Conservation (phyloP, 1,139 yeast species). For the Pichia sp. region DNA sequence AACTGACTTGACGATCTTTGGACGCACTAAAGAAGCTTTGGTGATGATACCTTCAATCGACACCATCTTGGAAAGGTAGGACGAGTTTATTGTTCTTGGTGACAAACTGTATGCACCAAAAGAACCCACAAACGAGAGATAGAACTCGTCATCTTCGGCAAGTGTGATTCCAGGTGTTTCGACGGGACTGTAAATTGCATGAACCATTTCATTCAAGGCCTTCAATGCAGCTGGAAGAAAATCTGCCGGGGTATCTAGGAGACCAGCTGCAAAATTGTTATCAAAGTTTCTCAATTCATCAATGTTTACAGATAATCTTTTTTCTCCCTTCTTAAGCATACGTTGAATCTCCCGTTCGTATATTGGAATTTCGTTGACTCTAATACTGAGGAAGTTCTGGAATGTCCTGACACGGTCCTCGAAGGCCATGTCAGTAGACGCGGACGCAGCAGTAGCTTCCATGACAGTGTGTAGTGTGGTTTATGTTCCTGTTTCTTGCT, state of each 20-base stretch:
- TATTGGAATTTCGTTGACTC: constrained; percentile 42
- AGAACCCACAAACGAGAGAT: constrained; percentile 83
- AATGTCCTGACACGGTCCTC: constrained; percentile 82
- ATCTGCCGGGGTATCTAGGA: constrained; percentile 75
- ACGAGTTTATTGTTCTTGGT: constrained; percentile 81
- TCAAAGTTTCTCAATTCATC: constrained; percentile 90
- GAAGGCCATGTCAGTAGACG: constrained; percentile 29
- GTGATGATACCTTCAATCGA: constrained; percentile 96
- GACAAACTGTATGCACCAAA: constrained; percentile 86
- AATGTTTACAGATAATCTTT: constrained; percentile 68
- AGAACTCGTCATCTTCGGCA: constrained; percentile 62
- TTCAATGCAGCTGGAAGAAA: constrained; percentile 85
- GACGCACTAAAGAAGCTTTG: constrained; percentile 86
- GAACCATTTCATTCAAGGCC: constrained; percentile 78
- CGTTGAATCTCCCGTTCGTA: constrained; percentile 67
- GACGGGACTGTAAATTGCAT: constrained; percentile 58
- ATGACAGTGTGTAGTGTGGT: not conserved
- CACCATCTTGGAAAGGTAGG: constrained; percentile 72
- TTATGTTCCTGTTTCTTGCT: not conserved
- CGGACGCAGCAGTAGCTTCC: not conserved
- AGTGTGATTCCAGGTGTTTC: constrained; percentile 48
- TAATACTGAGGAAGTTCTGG: constrained; percentile 75
- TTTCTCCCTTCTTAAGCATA: constrained; percentile 62
- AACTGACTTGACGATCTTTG: constrained; percentile 86
- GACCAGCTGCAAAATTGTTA: constrained; percentile 71